A percentile compares a stretch with the other conserved stretches of the same genome.
These are phyloP conservation scores for Thyridium curvatum DNA, from an alignment of 2,329 filamentous ascomycete species.

Conservation along the genomic window DNA sequence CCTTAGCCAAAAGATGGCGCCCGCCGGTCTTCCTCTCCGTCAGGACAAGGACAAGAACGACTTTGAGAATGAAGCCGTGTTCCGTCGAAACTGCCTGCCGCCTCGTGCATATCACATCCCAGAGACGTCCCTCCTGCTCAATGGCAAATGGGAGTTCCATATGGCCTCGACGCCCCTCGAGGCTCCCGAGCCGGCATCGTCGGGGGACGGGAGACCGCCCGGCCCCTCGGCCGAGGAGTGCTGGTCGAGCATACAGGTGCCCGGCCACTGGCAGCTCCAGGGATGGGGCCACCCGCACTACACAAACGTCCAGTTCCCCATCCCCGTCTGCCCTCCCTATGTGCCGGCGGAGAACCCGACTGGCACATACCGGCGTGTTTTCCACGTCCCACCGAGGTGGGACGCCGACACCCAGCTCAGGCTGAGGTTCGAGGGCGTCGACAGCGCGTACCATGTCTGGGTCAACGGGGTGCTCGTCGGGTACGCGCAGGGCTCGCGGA, in stretches of 20 bases:
- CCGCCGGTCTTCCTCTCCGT: constrained; percentile 22
- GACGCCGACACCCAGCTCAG: constrained; percentile 42
- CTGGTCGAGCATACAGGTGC: constrained; percentile 52
- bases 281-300: constrained; percentile 63
- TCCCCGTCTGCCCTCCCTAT: constrained; percentile 58
- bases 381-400: constrained; percentile 44
- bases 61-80: constrained; percentile 43
- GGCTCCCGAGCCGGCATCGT: constrained; percentile 30
- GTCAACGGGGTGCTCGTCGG: constrained; percentile 59
- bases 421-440: constrained; percentile 65
- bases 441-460: constrained; percentile 65
- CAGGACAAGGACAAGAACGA: constrained; percentile 32
- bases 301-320: constrained; percentile 61
- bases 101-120: constrained; percentile 47
- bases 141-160: constrained; percentile 52
- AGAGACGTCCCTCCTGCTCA: constrained; percentile 40
- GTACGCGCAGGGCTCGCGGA: constrained; percentile 63
- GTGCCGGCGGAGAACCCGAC: constrained; percentile 59
- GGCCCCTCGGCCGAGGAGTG: constrained; percentile 10
- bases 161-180: constrained; percentile 37
- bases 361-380: constrained; percentile 53
- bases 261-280: constrained; percentile 65
- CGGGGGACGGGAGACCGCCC: constrained; percentile 3
- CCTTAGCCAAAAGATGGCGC: too few species aligned
- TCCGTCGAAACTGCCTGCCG: constrained; percentile 46